Conservation (phyloP, 805 yeast species). For the Kuraishia cidri region DNA sequence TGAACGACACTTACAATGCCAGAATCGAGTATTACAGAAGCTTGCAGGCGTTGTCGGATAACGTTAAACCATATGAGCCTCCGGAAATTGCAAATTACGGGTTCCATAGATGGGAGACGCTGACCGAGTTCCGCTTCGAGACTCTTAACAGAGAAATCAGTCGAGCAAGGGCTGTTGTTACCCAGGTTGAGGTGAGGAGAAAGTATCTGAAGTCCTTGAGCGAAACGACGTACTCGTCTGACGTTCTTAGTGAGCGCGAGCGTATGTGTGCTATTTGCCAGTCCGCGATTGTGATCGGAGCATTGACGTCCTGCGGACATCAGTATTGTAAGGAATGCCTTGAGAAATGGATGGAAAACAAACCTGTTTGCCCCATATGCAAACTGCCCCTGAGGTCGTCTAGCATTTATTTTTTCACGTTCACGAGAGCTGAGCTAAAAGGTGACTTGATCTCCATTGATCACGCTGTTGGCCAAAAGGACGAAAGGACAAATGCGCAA, state of each 20-base stretch:
- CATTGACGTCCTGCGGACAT: slow-evolving; percentile 88
- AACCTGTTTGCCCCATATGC: slow-evolving; percentile 74
- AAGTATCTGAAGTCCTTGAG: slow-evolving; percentile 39
- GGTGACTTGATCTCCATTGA: slow-evolving; percentile 27
- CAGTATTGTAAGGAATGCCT: slow-evolving; percentile 81
- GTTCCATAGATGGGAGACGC: not conserved
- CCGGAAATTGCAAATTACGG: not conserved
- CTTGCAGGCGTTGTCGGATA: slow-evolving; percentile 80
- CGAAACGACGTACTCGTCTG: slow-evolving; percentile 16
- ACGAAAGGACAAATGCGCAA: slow-evolving; percentile 15
- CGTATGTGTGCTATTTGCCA: slow-evolving; percentile 74
- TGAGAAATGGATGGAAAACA: slow-evolving; percentile 52
- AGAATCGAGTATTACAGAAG: slow-evolving; percentile 77
- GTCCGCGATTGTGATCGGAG: slow-evolving; percentile 59
- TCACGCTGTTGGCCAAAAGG: slow-evolving; percentile 3
- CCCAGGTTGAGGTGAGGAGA: slow-evolving; percentile 27
- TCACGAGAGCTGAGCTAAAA: slow-evolving; percentile 39
- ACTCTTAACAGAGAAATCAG: slow-evolving; percentile 9
- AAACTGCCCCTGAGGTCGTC: slow-evolving; percentile 36
- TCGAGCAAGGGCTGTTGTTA: slow-evolving; percentile 10
- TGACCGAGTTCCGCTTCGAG: not conserved
- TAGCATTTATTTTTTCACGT: slow-evolving; percentile 66
- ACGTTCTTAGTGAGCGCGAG: slow-evolving; percentile 23
- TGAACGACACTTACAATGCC: slow-evolving; percentile 67
- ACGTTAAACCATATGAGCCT: slow-evolving; percentile 45